A percentile compares a stretch with the other conserved stretches of the same genome.
These are phyloP conservation scores for Phytophthora lateralis DNA, from an alignment of 352 stramenopile species.

Conservation along the genomic window DNA sequence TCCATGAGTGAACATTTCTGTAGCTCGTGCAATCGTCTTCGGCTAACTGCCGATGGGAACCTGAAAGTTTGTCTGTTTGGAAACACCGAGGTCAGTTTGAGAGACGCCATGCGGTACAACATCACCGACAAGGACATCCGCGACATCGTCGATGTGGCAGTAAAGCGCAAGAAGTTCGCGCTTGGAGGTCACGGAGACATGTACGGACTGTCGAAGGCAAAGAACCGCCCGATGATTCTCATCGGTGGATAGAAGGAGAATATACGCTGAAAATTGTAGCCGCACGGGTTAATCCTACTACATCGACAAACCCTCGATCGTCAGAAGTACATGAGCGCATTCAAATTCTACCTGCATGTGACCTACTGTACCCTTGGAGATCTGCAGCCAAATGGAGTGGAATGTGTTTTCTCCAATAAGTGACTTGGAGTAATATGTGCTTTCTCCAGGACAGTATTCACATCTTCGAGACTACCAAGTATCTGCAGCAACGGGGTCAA, in stretches of 20 bases:
- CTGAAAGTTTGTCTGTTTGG: conserved; percentile 98
- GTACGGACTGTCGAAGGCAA: conserved; percentile 88
- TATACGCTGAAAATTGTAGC: background rate
- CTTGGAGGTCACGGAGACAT: conserved; percentile 96
- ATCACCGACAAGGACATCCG: conserved; percentile 84
- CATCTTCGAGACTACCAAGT: conserved; percentile 24
- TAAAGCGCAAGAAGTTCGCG: conserved; percentile 94
- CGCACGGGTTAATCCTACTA: no score
- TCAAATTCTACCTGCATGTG: background rate
- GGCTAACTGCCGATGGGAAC: conserved; percentile 95
- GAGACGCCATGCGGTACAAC: conserved; percentile 90
- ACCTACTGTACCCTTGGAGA: background rate
- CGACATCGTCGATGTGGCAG: conserved; percentile 87
- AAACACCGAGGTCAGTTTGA: conserved; percentile 92
- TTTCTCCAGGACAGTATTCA: conserved; percentile 13
- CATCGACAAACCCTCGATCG: no score
- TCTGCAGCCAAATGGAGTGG: background rate
- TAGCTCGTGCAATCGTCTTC: conserved; percentile 96
- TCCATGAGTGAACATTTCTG: conserved; percentile 99
- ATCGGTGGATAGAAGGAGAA: conserved; percentile 92
- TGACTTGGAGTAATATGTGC: conserved; percentile 12
- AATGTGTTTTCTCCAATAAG: background rate
- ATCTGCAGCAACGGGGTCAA: conserved; percentile 15
- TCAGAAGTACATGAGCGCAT: background rate
- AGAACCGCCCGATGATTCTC: conserved; percentile 97